Evolutionary conservation across 768 basidiomycete species (phyloP), one percentile per base, ranked within the genome.

Genomic region (Melanogaster broomeanus): DNA sequence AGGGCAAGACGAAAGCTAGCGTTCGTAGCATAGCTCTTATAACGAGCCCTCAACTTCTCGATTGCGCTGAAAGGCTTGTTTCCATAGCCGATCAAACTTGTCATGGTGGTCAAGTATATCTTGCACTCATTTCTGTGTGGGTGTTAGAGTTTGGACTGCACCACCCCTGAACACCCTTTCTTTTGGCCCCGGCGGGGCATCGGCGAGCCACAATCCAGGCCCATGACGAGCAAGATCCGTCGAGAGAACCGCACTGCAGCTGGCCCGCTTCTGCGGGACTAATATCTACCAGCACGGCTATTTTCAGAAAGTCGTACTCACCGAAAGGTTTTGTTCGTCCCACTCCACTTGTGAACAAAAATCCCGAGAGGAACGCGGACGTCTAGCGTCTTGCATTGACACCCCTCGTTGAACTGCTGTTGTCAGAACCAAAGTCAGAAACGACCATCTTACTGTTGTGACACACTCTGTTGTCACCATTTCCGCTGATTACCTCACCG

Each of bases 121-220:
- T 66, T 96, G 87, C 0, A 98, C 96, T 97, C 97, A 99, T 65
- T 83, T 85, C 48, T 96, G 72, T 5, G 96, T 96, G 25, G 81
- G 61, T 12, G 72, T 66, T 18, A 85, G 69, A 0, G 84, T 72
- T 70, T 52, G 73, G 62, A 35, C 72, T 59, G 33, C 65, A 59
- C 28, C 72, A 68, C n/a, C 70, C n/a, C 63, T 55, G 77, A 77
- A 51, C 67, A 50, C 75, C 22, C 74, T 77, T 69, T 80, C 87
- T 9, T 73, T 77, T 72, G 54, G 60, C 56, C 18, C 67, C 66
- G 11, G 15, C 65, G 64, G 63, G 63, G 56, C 0, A 60, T 13
- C 16, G 13, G 56, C 4, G 64, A 65, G 45, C 61, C 54, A 10
- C 11, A 45, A 0, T 65, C 63, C 47, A 44, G 63, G 27, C 63